Percentiles rank a stretch among this genome's conserved stretches.
Conservation (phyloP, 768 basidiomycete species). For the Xerocomellus amylosporus region DNA sequence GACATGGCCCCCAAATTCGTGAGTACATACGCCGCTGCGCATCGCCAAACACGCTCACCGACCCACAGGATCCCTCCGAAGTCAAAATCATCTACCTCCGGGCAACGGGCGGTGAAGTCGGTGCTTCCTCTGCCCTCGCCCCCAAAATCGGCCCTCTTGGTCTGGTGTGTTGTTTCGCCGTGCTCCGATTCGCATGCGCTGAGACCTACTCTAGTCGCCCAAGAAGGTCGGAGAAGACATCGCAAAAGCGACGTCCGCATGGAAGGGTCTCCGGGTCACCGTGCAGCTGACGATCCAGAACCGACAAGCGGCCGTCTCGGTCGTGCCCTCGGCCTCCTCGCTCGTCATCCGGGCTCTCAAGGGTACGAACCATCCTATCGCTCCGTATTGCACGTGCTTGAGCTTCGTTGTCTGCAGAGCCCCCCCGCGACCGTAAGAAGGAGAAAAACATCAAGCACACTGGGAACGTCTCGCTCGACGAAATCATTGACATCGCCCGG, state of each 20-base stretch:
- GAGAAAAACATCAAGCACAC: slow-evolving; percentile 99
- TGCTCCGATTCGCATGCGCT: slow-evolving; percentile 3
- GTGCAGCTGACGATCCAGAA: slow-evolving; percentile 99
- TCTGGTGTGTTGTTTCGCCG: slow-evolving; percentile 61
- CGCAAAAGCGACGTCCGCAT: slow-evolving; percentile 95
- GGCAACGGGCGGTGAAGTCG: slow-evolving; percentile 98
- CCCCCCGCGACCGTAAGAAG: slow-evolving; percentile 99
- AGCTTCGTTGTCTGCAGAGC: slow-evolving; percentile 61
- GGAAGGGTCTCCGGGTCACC: slow-evolving; percentile 99
- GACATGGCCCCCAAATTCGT: slow-evolving; percentile 82
- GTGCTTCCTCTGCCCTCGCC: slow-evolving; percentile 96
- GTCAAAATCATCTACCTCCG: slow-evolving; percentile 99
- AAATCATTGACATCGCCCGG: slow-evolving; percentile 93
- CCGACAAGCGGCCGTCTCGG: slow-evolving; percentile 95
- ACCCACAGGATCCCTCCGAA: slow-evolving; percentile 88
- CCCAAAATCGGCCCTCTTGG: slow-evolving; percentile 99
- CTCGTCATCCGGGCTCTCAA: slow-evolving; percentile 98
- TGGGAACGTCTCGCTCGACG: slow-evolving; percentile 91
- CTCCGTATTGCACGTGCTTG: not conserved
- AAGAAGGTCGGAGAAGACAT: slow-evolving; percentile 99
- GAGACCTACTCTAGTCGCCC: slow-evolving; percentile 66
- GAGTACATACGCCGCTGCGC: slow-evolving; percentile 21
- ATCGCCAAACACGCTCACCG: slow-evolving; percentile 1
- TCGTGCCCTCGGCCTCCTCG: slow-evolving; percentile 96
- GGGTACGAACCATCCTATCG: slow-evolving; percentile 51